A percentile compares a stretch with the other conserved stretches of the same genome.
These are phyloP conservation scores for Aspergillus taichungensis DNA, from an alignment of 495 filamentous ascomycete species.

Conservation along the genomic window DNA sequence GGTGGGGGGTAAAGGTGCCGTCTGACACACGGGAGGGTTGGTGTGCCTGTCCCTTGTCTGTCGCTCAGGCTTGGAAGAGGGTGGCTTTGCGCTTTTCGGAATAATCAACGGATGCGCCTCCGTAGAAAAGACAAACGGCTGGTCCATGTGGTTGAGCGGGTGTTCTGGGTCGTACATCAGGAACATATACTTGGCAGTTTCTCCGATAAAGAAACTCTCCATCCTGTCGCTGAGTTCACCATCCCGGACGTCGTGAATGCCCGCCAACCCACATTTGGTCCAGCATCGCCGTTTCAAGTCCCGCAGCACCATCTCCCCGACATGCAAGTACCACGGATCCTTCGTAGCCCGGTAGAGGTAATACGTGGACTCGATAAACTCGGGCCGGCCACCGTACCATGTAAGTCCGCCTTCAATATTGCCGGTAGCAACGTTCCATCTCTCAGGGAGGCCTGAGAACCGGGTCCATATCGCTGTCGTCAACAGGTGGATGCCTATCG, in stretches of 20 bases:
- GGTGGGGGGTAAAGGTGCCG: constrained; percentile 45
- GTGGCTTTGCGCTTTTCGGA: constrained; percentile 40
- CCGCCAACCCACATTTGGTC: constrained; percentile 91
- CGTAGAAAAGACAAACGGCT: constrained; percentile 85
- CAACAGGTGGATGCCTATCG: constrained; percentile 76
- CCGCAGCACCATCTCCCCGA: constrained; percentile 87
- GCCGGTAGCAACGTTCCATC: constrained; percentile 83
- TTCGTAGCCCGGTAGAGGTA: constrained; percentile 86
- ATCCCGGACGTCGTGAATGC: constrained; percentile 82
- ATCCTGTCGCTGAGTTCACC: constrained; percentile 91
- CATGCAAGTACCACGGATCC: constrained; percentile 93
- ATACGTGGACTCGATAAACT: constrained; percentile 94
- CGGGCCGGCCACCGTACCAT: constrained; percentile 92
- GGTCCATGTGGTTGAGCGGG: constrained; percentile 79
- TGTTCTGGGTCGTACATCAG: constrained; percentile 79
- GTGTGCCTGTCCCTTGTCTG: constrained; percentile 1
- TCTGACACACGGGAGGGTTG: constrained; percentile 43
- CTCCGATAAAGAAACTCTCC: constrained; percentile 98
- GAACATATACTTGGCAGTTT: constrained; percentile 92
- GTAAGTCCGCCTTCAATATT: constrained; percentile 77
- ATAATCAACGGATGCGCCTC: constrained; percentile 93
- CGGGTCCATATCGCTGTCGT: constrained; percentile 91
- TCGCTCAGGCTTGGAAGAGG: constrained; percentile 7
- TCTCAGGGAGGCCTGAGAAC: constrained; percentile 84
- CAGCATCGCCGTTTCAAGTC: constrained; percentile 87